Evolutionary conservation across 2,329 filamentous ascomycete species (phyloP).

Genomic region (Cylindrodendrum hubeiense): DNA sequence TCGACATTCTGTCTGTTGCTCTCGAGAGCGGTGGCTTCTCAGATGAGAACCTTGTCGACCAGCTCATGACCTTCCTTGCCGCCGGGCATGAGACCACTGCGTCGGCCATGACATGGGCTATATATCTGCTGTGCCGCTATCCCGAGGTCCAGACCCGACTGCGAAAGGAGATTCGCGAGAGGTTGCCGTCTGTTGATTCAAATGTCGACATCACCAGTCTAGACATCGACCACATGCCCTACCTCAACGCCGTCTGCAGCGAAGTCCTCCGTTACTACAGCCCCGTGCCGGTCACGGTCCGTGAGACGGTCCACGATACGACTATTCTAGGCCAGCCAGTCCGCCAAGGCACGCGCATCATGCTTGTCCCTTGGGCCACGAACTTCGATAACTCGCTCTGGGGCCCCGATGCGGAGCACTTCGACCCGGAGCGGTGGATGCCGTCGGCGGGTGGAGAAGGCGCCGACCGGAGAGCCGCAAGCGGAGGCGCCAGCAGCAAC

Average conservation of each 20-base stretch:
- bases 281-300: constrained; percentile 78
- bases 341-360: constrained; percentile 77
- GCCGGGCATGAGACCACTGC: constrained; percentile 87
- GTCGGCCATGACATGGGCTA: constrained; percentile 79
- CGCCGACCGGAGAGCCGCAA: constrained; percentile 60
- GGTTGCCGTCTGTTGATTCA: constrained; percentile 64
- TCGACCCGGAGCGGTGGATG: constrained; percentile 85
- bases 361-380: constrained; percentile 74
- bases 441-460: constrained; percentile 53
- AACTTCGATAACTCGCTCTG: constrained; percentile 79
- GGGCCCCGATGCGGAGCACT: constrained; percentile 80
- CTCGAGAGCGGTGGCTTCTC: constrained; percentile 80
- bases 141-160: constrained; percentile 75
- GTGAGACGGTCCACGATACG: constrained; percentile 74
- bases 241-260: constrained; percentile 82
- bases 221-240: constrained; percentile 80
- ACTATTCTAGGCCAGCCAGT: constrained; percentile 74
- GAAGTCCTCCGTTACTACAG: constrained; percentile 81
- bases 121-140: constrained; percentile 76
- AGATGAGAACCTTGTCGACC: constrained; percentile 85
- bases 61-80: constrained; percentile 90
- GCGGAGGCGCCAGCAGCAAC: constrained; percentile 80
- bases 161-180: constrained; percentile 74
- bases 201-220: constrained; percentile 51
- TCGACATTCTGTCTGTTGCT: constrained; percentile 86